Conservation (phyloP, 352 stramenopile species). For the Chrysophaeum taylorii region DNA sequence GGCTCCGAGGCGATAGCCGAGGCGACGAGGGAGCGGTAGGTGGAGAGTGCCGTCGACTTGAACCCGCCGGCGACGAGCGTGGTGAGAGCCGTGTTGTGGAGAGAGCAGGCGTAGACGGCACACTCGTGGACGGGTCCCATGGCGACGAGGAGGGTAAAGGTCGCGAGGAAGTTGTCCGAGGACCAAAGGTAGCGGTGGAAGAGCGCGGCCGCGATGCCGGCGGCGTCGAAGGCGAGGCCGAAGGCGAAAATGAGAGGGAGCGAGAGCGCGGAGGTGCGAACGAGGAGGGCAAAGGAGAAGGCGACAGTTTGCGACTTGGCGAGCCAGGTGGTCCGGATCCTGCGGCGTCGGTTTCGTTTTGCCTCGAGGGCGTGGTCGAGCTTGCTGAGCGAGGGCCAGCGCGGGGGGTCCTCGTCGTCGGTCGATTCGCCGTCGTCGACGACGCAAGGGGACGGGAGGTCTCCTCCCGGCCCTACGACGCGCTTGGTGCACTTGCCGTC, state of each 20-base stretch:
- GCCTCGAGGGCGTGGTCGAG: no score
- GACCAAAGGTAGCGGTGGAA: not conserved
- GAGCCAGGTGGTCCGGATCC: no score
- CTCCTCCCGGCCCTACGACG: no score
- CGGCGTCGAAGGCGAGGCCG: not conserved
- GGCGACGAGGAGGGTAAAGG: not conserved
- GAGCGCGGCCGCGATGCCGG: not conserved
- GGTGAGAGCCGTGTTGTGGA: constrained; percentile 6
- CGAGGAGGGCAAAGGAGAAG: not conserved
- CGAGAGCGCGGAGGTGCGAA: not conserved
- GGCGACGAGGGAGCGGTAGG: not conserved
- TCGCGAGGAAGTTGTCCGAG: not conserved
- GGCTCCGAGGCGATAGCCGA: not conserved
- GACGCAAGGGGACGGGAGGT: not conserved
- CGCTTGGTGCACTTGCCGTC: no score
- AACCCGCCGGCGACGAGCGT: not conserved
- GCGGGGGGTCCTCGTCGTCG: not conserved
- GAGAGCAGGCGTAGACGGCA: constrained; percentile 1
- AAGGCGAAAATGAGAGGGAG: not conserved
- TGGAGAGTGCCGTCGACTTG: not conserved
- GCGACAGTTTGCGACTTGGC: no score
- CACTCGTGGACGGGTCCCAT: not conserved
- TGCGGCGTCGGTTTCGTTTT: no score
- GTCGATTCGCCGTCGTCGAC: not conserved
- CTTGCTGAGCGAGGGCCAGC: no score